Percentiles rank a stretch among this genome's conserved stretches.
Evolutionary conservation across 371 early-diverging fungal species (phyloP).

Genomic region (Hamiltosporidium tvaerminnensis): DNA sequence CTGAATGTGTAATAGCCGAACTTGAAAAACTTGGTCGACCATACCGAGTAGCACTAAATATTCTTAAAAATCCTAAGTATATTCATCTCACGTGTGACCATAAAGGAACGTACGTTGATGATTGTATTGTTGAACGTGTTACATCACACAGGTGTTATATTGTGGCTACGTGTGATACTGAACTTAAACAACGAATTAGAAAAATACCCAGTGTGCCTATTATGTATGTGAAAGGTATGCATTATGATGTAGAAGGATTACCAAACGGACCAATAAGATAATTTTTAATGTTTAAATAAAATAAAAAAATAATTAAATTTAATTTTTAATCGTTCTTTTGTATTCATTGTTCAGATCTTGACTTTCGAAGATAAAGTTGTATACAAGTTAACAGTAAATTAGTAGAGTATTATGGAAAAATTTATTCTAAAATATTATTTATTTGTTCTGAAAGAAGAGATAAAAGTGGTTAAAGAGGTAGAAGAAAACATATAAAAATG

Average conservation of each 20-base stretch:
- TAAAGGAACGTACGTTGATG: conserved; percentile 98
- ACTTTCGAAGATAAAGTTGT: too few relatives aligned
- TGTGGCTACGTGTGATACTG: conserved; percentile 95
- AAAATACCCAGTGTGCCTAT: conserved; percentile 96
- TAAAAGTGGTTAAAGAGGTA: too few relatives aligned
- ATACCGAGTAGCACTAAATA: conserved; percentile 70
- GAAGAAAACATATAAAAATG: too few relatives aligned
- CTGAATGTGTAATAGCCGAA: conserved; percentile 97
- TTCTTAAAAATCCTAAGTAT: conserved; percentile 49
- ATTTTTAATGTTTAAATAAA: neutral
- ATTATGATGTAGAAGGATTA: conserved; percentile 79
- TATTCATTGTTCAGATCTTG: too few relatives aligned
- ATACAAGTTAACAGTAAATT: too few relatives aligned
- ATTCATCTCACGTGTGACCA: conserved; percentile 86
- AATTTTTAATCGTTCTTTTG: too few relatives aligned
- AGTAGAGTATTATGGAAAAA: too few relatives aligned
- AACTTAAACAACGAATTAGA: conserved; percentile 84
- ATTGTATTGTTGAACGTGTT: conserved; percentile 85
- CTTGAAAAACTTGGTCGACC: conserved; percentile 91
- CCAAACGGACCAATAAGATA: conserved; percentile 56
- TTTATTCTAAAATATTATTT: too few relatives aligned
- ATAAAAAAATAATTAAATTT: neutral
- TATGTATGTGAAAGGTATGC: conserved; percentile 77
- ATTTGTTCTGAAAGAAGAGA: too few relatives aligned
- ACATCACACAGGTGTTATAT: conserved; percentile 89